Evolutionary conservation across 352 stramenopile genomes (phyloP).

Genomic region (Globisporangium irregulare): DNA sequence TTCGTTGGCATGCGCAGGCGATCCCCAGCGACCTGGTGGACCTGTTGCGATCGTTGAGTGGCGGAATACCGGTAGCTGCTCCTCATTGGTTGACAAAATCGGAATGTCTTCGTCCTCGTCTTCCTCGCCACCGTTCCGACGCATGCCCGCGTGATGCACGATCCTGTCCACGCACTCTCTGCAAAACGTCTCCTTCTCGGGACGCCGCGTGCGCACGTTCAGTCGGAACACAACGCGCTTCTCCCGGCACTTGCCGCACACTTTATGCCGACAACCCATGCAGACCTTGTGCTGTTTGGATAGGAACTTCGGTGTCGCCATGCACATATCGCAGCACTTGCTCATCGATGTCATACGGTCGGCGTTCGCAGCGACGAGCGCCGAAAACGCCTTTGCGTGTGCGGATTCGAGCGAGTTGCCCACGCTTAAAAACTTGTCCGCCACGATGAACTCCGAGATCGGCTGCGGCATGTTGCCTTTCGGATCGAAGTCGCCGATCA

Average conservation of each 20-base stretch:
- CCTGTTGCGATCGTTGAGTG: background rate
- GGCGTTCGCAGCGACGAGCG: slow-evolving; percentile 36
- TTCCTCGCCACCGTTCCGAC: slow-evolving; percentile 21
- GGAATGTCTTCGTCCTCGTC: slow-evolving; percentile 25
- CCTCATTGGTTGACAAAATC: slow-evolving; percentile 10
- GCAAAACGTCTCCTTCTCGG: slow-evolving; percentile 49
- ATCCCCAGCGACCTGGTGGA: background rate
- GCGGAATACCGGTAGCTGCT: background rate
- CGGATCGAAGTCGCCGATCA: slow-evolving; percentile 45
- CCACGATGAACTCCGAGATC: slow-evolving; percentile 40
- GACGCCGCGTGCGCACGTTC: slow-evolving; percentile 37
- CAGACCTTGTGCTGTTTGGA: slow-evolving; percentile 36
- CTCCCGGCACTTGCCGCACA: slow-evolving; percentile 47
- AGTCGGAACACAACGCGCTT: slow-evolving; percentile 51
- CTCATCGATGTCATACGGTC: slow-evolving; percentile 30
- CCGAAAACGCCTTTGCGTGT: slow-evolving; percentile 53
- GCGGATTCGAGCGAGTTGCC: slow-evolving; percentile 39
- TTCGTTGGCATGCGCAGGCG: background rate
- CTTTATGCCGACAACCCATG: slow-evolving; percentile 53
- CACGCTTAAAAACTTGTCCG: slow-evolving; percentile 46
- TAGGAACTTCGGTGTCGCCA: slow-evolving; percentile 35
- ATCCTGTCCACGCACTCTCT: slow-evolving; percentile 55
- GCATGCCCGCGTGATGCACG: slow-evolving; percentile 17
- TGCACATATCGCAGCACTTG: slow-evolving; percentile 48
- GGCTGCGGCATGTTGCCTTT: slow-evolving; percentile 34